Evolutionary conservation across 2,329 filamentous ascomycete genomes (phyloP).

Genomic region (Colletotrichum sublineola): DNA sequence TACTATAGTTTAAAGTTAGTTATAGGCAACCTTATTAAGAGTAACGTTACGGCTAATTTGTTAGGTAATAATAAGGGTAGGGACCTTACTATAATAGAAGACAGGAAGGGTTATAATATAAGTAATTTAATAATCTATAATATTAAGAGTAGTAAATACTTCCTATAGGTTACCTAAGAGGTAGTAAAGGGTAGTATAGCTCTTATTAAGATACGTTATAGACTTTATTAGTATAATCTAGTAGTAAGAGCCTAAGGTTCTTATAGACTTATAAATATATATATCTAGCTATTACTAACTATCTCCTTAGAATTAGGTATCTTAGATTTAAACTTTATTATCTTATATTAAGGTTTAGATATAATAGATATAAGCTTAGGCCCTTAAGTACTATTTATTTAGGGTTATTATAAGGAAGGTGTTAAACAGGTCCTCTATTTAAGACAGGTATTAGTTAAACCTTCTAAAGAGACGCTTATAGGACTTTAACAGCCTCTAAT

Average conservation of each 20-base stretch:
- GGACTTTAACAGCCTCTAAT: background rate
- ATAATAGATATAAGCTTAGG: too few species aligned
- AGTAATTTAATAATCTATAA: background rate
- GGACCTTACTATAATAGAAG: background rate
- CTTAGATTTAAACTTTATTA: background rate
- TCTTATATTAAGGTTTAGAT: too few species aligned
- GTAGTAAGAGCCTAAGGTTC: background rate
- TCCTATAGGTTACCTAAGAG: background rate
- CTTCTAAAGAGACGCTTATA: slow-evolving; percentile 7
- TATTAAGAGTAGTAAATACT: background rate
- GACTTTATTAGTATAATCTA: background rate
- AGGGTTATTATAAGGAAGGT: background rate
- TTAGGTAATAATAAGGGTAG: background rate
- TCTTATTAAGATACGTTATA: background rate
- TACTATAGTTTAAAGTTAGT: too few species aligned
- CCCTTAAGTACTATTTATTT: background rate
- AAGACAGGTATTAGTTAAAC: slow-evolving; percentile 10
- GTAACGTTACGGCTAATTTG: background rate
- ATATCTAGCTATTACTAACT: background rate
- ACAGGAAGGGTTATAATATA: background rate
- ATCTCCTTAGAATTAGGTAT: background rate
- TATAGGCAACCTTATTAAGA: too few species aligned
- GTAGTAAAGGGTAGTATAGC: too few species aligned
- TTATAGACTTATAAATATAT: background rate
- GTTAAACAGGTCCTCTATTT: slow-evolving; percentile 8